Base-by-base conservation (phyloP, 2,329 filamentous ascomycete species). In the Blastomyces silverae region DNA sequence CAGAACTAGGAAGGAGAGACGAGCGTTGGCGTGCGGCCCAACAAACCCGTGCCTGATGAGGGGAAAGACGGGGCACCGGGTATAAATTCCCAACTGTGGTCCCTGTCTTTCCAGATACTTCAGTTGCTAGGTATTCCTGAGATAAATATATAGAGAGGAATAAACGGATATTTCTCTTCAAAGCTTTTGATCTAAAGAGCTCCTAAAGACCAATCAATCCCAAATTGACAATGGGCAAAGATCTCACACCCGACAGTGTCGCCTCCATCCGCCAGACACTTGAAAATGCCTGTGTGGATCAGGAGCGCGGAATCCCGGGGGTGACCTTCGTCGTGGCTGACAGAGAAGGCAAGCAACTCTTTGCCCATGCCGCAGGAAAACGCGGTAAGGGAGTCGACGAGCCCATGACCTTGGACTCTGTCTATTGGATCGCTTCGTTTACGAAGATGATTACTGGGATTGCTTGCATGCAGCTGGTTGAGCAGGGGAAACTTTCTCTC, bases 401-500 rank as follows among this genome's bases (percentile, higher is more conserved):
- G 57, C 76, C 81, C 3, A 85, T 89, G 82, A 81, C 81, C 0
- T 74, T 85, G 0, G 85, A 89, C 50, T 85, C 79, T 10, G 76
- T 85, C 0, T 89, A 87, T 69, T 84, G 82, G 81, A 81, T 85
- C 25, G 82, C 82, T 1, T 82, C 80, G 0, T 83, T 81, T 70
- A 83, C 80, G 0, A 82, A 82, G 69, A 69, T 81, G 62, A 68
- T 82, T 0, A 72, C 72, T 2, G 75, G 74, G 0, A 76, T 82
- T 53, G 79, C 79, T 0, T 80, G 77, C 59, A 79, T 82, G 79
- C 80, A 82, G 67, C 72, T 80, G 7, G 76, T 81, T 2, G 80
- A 82, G 67, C 72, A 78, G 65, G 78, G 77, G 0, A 70, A 71
- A 17, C 67, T 82, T 3, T 68, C 68, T 0, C 70, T 82, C 0